phyloP scores from a whole-genome alignment of 306 rosid species.

The Pterocarpus macrocarpus region DNA sequence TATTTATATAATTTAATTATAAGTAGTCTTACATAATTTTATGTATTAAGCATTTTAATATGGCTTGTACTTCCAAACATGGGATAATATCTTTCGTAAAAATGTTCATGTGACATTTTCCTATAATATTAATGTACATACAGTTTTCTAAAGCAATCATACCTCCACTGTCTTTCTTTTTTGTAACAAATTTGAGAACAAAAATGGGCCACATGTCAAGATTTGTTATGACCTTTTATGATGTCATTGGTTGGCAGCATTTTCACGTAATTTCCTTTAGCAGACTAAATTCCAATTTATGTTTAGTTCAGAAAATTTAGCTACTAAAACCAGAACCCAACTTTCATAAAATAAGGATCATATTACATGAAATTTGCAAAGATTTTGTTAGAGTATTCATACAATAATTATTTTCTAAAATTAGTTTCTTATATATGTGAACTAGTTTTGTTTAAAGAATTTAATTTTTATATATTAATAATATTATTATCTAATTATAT shows the following conservation, averaged over 20 bases:
- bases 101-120: too few relatives aligned
- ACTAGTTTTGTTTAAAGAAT: too few relatives aligned
- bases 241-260: not conserved
- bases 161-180: not conserved
- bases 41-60: too few relatives aligned
- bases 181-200: not conserved
- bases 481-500: too few relatives aligned
- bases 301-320: not conserved
- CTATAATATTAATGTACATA: too few relatives aligned
- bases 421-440: too few relatives aligned
- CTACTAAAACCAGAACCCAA: not conserved
- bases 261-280: not conserved
- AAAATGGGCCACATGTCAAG: not conserved
- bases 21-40: too few relatives aligned
- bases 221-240: not conserved
- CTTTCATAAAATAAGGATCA: not conserved
- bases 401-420: not conserved
- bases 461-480: too few relatives aligned
- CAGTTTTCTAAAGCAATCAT: not conserved
- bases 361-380: too few relatives aligned
- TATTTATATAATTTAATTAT: too few relatives aligned
- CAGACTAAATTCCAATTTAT: not conserved
- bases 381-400: not conserved
- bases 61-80: too few relatives aligned
- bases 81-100: too few relatives aligned